Base-by-base conservation (phyloP, 441 rosid species). In the Daphne laureola region DNA sequence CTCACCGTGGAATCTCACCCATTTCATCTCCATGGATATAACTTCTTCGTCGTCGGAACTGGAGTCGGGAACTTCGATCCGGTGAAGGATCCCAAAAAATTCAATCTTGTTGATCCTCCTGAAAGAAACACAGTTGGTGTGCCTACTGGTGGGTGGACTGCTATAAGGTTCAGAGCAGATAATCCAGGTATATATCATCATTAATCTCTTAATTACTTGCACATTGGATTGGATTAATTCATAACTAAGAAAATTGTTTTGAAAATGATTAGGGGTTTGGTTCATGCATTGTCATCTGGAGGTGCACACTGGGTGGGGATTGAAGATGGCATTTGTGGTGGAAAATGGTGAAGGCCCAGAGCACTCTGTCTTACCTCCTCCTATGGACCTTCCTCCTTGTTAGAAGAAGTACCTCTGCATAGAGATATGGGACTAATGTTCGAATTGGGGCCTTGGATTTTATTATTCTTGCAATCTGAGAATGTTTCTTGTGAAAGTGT, bases 1-100 rank as follows among this genome's bases (percentile, higher is more conserved):
- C 51, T 78, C 31, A 67, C 82, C 1, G 90, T 78, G 42, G 90
- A 80, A 64, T 80, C 84, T 42, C 86, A 83, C 14, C 86, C 90
- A 9, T 83, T 83, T 68, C 90, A 80, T 62, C 84, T 80, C 51
- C 90, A 83, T 26, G 90, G 86, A 0, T 80, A 76, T 54, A 83
- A 80, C 66, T 80, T 83, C 74, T 83, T 83, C 23, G 75, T 78
- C 0, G 80, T 80, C 27, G 82, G 86, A 38, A 74, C 73, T 2
- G 90, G 86, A n/a, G 23, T 80, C 18, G 90, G 86, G 17, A 83
- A 80, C 68, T 80, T 72, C 49, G 75, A 83, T 64, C 70, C 79
- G 2, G 57, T 55, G 45, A 75, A 25, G 52, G 84, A 80, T 60
- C 82, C 78, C 0, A 72, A 80, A 47, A 78, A 78, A 17, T 82